A percentile compares a stretch with the other conserved stretches of the same genome.
Evolutionary conservation across 768 basidiomycete genomes (phyloP).

Genomic region (Amanita rubescens): DNA sequence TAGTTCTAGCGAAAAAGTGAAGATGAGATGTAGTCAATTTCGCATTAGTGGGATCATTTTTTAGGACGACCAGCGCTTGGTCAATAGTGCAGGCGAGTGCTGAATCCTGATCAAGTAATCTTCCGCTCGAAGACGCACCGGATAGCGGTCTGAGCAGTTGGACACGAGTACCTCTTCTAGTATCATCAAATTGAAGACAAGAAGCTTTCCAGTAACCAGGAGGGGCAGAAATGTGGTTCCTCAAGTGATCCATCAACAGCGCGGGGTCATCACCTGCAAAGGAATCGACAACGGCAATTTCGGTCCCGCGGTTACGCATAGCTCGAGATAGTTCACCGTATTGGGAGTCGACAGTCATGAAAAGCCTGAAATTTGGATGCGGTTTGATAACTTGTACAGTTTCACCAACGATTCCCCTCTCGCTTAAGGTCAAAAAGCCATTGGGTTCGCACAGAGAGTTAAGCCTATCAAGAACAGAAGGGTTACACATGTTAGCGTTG

Average conservation of each 20-base stretch:
- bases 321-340: slow-evolving; percentile 93
- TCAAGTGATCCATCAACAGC: slow-evolving; percentile 38
- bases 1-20: slow-evolving; percentile 17
- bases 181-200: slow-evolving; percentile 24
- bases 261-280: slow-evolving; percentile 37
- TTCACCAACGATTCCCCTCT: slow-evolving; percentile 80
- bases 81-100: slow-evolving; percentile 35
- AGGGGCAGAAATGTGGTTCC: slow-evolving; percentile 15
- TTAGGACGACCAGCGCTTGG: slow-evolving; percentile 27
- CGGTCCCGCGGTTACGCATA: slow-evolving; percentile 96
- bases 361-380: slow-evolving; percentile 83
- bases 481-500: slow-evolving; percentile 89
- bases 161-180: slow-evolving; percentile 27
- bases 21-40: slow-evolving; percentile 17
- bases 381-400: slow-evolving; percentile 67
- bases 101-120: slow-evolving; percentile 42
- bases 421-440: slow-evolving; percentile 79
- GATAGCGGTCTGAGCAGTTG: not conserved
- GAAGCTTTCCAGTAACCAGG: slow-evolving; percentile 9
- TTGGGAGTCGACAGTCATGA: slow-evolving; percentile 90
- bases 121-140: slow-evolving; percentile 27
- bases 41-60: slow-evolving; percentile 10
- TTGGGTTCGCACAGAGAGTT: slow-evolving; percentile 92
- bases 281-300: slow-evolving; percentile 49
- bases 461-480: slow-evolving; percentile 92